Evolutionary conservation across 108 stramenopile species (phyloP).

Genomic region (Nitzschia sp.): DNA sequence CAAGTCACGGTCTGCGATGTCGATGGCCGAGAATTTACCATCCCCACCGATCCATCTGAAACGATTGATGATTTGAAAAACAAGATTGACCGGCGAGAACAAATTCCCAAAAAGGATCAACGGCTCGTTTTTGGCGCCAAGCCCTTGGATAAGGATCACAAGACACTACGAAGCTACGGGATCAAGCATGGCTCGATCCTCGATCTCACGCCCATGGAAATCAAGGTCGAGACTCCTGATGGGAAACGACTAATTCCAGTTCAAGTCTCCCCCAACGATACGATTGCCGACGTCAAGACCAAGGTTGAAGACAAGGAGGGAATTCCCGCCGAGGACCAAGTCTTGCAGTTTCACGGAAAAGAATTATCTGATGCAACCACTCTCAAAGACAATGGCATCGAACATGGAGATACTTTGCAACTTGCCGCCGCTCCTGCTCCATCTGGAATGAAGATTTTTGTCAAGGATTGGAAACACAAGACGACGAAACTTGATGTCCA

Average conservation of each 20-base stretch:
- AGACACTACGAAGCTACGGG: conserved; percentile 12
- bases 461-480: conserved; percentile 18
- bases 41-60: neutral
- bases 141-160: conserved; percentile 11
- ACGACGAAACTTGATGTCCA: neutral
- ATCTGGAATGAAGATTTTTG: conserved; percentile 23
- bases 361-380: conserved; percentile 9
- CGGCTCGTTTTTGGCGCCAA: conserved; percentile 62
- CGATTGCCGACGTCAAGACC: conserved; percentile 19
- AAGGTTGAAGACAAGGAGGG: conserved; percentile 4
- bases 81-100: neutral
- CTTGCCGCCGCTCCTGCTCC: neutral
- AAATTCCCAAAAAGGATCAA: conserved; percentile 35
- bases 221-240: conserved; percentile 5
- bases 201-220: conserved; percentile 20
- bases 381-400: conserved; percentile 4
- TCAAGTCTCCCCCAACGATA: conserved; percentile 17
- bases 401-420: conserved; percentile 16
- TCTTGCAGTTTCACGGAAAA: conserved; percentile 5
- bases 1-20: neutral
- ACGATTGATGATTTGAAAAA: conserved; percentile 27
- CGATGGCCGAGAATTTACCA: neutral
- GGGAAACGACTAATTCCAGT: conserved; percentile 2
- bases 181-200: conserved; percentile 16
- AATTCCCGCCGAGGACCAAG: conserved; percentile 6